Evolutionary conservation across 1,284 basidiomycete genomes (phyloP).

Genomic region (Omphalotus olearius): DNA sequence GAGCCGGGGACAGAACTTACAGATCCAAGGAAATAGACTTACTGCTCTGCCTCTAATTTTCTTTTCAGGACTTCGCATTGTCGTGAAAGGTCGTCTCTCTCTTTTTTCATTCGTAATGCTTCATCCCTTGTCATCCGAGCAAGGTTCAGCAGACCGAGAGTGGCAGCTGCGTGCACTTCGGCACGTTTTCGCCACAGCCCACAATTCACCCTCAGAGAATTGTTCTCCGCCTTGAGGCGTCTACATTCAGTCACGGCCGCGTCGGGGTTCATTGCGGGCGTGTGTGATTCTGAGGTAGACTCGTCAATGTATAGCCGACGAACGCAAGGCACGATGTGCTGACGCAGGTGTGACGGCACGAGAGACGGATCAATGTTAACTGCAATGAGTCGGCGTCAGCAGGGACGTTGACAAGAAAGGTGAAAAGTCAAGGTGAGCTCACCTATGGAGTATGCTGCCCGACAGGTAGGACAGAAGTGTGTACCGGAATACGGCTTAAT

Average conservation of each 20-base stretch:
- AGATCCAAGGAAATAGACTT: neutral
- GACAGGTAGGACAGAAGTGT: slow-evolving; percentile 52
- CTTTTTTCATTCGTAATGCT: slow-evolving; percentile 39
- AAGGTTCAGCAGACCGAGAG: slow-evolving; percentile 47
- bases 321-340: slow-evolving; percentile 45
- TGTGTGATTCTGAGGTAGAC: slow-evolving; percentile 13
- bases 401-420: neutral
- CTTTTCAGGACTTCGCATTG: slow-evolving; percentile 31
- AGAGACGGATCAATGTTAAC: slow-evolving; percentile 41
- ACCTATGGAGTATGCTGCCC: slow-evolving; percentile 45
- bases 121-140: slow-evolving; percentile 44
- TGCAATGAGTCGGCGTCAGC: slow-evolving; percentile 18
- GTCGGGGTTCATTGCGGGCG: slow-evolving; percentile 14
- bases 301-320: slow-evolving; percentile 45
- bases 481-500: slow-evolving; percentile 39
- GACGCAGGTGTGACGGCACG: slow-evolving; percentile 45
- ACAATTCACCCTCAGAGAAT: slow-evolving; percentile 42
- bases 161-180: slow-evolving; percentile 51
- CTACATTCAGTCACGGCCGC: slow-evolving; percentile 32
- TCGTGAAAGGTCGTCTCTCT: slow-evolving; percentile 37
- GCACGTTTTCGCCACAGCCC: slow-evolving; percentile 54
- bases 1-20: neutral
- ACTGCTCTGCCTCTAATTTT: slow-evolving; percentile 17
- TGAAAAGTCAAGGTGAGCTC: slow-evolving; percentile 17
- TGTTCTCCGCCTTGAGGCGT: slow-evolving; percentile 48